A percentile compares a stretch with the other conserved stretches of the same genome.
Evolutionary conservation across 148 eudicot species (phyloP).

Genomic region (Camellia lanceoleosa): DNA sequence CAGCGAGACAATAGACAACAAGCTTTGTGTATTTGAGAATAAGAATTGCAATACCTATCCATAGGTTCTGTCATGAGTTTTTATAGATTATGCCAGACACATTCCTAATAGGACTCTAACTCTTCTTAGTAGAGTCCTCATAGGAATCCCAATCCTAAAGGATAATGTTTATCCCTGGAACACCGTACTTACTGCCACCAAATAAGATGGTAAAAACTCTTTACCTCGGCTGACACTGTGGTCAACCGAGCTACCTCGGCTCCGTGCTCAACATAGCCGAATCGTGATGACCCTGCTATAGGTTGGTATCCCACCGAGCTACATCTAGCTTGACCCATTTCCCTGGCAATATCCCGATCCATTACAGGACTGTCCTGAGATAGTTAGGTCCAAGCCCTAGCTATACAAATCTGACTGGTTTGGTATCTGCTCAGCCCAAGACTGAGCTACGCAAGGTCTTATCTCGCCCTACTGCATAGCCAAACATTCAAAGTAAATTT

Average conservation of each 20-base stretch:
- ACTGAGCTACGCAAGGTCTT: not conserved
- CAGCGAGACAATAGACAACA: no score
- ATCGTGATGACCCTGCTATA: not conserved
- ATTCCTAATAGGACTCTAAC: no score
- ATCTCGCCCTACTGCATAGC: not conserved
- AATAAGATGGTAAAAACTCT: not conserved
- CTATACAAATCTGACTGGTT: not conserved
- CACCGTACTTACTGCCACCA: no score
- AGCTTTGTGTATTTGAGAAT: not conserved
- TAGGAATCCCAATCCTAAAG: no score
- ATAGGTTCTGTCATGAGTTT: no score
- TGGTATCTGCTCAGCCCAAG: not conserved
- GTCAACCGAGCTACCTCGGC: not conserved
- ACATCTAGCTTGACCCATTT: accelerated
- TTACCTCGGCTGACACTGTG: no score
- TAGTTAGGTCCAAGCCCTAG: not conserved
- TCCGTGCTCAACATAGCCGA: no score
- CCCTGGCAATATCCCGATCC: not conserved
- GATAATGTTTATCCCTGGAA: not conserved
- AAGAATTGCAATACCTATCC: not conserved
- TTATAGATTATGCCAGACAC: no score
- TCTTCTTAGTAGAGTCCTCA: no score
- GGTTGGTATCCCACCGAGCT: no score
- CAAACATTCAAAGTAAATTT: not conserved
- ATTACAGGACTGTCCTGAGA: not conserved